Conservation (phyloP, 2,329 filamentous ascomycete species). For the Calonectria crousiana region DNA sequence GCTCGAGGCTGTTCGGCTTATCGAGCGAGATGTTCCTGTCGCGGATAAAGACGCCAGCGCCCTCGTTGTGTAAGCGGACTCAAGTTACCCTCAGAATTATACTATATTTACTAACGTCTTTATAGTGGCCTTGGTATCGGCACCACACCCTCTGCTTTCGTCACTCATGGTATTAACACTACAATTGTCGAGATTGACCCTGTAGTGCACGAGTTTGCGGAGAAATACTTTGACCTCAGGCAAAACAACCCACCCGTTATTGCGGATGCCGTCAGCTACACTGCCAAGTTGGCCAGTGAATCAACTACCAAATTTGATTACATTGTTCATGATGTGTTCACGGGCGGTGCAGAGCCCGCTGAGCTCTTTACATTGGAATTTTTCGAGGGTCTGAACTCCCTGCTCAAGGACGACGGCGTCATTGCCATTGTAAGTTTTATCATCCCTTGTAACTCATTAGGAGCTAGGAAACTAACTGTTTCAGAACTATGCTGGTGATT, state of each 20-base stretch:
- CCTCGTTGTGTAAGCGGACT: conserved; percentile 79
- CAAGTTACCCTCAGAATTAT: background rate
- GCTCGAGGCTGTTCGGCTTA: conserved; percentile 89
- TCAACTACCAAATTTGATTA: conserved; percentile 78
- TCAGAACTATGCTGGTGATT: conserved; percentile 94
- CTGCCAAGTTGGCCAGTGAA: conserved; percentile 58
- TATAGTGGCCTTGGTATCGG: conserved; percentile 88
- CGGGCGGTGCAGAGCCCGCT: conserved; percentile 91
- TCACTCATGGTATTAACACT: conserved; percentile 89
- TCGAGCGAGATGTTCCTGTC: conserved; percentile 68
- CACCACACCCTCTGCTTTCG: conserved; percentile 87
- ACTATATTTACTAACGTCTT: conserved; percentile 18
- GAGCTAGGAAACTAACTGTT: conserved; percentile 29
- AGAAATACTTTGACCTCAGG: conserved; percentile 84
- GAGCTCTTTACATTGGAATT: conserved; percentile 91
- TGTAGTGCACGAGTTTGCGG: conserved; percentile 85
- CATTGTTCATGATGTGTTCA: conserved; percentile 98
- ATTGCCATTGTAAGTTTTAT: conserved; percentile 83
- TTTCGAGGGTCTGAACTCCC: conserved; percentile 73
- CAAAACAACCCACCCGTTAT: conserved; percentile 84
- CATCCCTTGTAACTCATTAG: background rate
- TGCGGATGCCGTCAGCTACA: conserved; percentile 83
- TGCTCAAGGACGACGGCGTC: conserved; percentile 83
- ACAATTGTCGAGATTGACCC: conserved; percentile 97
- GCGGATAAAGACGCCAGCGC: conserved; percentile 79